These are phyloP conservation scores for Ophiosphaerella korrae DNA, from an alignment of 2,329 filamentous ascomycete species.

Conservation along the genomic window DNA sequence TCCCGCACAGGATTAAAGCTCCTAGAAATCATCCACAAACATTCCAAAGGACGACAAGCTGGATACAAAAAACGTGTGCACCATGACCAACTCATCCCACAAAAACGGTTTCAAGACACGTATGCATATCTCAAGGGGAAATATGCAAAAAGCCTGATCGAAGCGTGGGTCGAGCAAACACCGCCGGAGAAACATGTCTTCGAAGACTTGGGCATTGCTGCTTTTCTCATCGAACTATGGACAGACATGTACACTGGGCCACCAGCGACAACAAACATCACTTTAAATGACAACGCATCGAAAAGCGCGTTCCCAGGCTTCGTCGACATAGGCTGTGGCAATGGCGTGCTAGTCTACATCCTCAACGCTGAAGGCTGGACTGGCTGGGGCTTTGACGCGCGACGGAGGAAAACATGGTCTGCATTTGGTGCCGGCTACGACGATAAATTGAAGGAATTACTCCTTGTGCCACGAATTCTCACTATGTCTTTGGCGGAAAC, in stretches of 20 bases:
- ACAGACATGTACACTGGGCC: conserved; percentile 70
- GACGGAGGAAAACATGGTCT: conserved; percentile 82
- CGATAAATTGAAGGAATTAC: conserved; percentile 60
- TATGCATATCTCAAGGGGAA: conserved; percentile 79
- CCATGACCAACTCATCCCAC: conserved; percentile 80
- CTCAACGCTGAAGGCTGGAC: conserved; percentile 78
- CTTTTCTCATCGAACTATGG: conserved; percentile 94
- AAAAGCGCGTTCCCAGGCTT: conserved; percentile 76
- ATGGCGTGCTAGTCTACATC: conserved; percentile 86
- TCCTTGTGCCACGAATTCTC: conserved; percentile 64
- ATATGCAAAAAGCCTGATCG: conserved; percentile 73
- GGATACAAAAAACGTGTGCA: conserved; percentile 82
- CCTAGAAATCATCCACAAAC: conserved; percentile 72
- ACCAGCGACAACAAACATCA: conserved; percentile 9
- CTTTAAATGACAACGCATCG: background rate
- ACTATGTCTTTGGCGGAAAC: conserved; percentile 26
- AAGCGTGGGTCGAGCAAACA: conserved; percentile 83
- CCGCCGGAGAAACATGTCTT: conserved; percentile 93
- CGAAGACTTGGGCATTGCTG: conserved; percentile 88
- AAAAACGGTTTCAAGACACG: conserved; percentile 77
- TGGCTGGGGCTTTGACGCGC: conserved; percentile 91
- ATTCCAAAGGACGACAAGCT: conserved; percentile 66
- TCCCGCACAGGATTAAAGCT: conserved; percentile 71
- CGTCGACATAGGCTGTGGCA: conserved; percentile 94
- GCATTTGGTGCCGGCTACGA: conserved; percentile 64